phyloP scores from a whole-genome alignment of 495 filamentous ascomycete genomes.

The Penicillium paradoxum region DNA sequence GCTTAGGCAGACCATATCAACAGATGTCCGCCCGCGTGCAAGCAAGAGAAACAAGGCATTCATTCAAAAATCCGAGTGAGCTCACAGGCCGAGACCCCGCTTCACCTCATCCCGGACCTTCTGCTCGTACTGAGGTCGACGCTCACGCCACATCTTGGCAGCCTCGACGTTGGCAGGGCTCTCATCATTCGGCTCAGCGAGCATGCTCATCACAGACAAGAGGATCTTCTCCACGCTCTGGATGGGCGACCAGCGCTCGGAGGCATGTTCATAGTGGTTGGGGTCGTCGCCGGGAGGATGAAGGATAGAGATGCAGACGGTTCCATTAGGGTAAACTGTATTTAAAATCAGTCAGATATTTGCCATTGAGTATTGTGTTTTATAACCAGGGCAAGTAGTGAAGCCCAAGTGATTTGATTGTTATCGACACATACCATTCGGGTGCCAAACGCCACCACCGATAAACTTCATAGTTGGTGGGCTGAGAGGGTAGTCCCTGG shows the following conservation, averaged over 20 bases:
- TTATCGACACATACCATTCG: conserved; percentile 64
- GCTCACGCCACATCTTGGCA: conserved; percentile 96
- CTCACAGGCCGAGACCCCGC: conserved; percentile 54
- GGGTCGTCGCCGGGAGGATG: conserved; percentile 98
- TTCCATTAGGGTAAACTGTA: conserved; percentile 82
- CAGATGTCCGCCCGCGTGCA: background rate
- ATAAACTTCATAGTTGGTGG: conserved; percentile 94
- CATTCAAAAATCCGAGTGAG: background rate
- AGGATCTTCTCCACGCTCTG: conserved; percentile 98
- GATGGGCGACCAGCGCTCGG: conserved; percentile 93
- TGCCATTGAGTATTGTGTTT: background rate
- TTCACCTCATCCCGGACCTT: conserved; percentile 76
- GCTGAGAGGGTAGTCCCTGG: conserved; percentile 89
- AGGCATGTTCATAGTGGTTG: conserved; percentile 96
- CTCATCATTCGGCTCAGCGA: conserved; percentile 98
- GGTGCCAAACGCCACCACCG: conserved; percentile 85
- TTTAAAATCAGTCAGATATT: background rate
- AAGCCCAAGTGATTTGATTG: background rate
- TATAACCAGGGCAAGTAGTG: background rate
- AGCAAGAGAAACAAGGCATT: background rate
- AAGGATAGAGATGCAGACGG: conserved; percentile 96
- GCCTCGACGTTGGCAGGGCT: conserved; percentile 97
- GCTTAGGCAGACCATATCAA: background rate
- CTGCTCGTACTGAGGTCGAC: conserved; percentile 76
- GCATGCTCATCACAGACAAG: conserved; percentile 97